Conservation (phyloP, 331 rosid genomes). For the Malus hybrid region DNA sequence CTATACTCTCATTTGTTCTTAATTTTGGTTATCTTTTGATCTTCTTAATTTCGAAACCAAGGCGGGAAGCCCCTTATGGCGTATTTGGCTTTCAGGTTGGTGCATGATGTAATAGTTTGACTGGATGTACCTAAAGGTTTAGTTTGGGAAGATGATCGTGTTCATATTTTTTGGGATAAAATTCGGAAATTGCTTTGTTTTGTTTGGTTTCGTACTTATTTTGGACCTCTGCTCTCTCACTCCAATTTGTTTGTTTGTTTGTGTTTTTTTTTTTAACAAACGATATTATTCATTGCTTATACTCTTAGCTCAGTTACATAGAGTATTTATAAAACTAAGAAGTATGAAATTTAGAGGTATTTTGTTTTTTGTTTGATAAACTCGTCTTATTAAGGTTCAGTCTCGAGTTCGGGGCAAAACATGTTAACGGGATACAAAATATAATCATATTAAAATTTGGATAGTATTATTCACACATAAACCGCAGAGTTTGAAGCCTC, state of each 20-base stretch:
- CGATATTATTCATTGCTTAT: neutral
- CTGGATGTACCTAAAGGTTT: constrained; percentile 8
- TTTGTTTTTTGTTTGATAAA: neutral
- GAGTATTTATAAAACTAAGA: neutral
- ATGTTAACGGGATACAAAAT: neutral
- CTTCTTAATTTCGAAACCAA: constrained; percentile 18
- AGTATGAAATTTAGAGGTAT: neutral
- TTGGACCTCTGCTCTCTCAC: too few relatives aligned
- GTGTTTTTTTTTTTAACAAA: too few relatives aligned
- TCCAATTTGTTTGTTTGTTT: too few relatives aligned
- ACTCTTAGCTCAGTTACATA: neutral
- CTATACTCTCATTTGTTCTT: constrained; percentile 14
- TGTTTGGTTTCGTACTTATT: neutral
- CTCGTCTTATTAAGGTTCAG: neutral
- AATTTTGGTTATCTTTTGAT: neutral
- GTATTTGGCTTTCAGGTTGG: constrained; percentile 3
- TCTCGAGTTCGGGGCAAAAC: neutral
- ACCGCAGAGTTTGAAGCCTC: too few relatives aligned
- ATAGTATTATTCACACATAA: too few relatives aligned
- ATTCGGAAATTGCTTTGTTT: neutral
- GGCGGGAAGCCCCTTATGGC: neutral
- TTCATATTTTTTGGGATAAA: neutral
- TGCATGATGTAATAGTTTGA: neutral
- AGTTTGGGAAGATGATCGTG: constrained; percentile 21
- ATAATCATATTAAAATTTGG: too few relatives aligned